Base-by-base conservation (phyloP, 2,329 filamentous ascomycete genomes). In the Aspergillus transmontanensis region DNA sequence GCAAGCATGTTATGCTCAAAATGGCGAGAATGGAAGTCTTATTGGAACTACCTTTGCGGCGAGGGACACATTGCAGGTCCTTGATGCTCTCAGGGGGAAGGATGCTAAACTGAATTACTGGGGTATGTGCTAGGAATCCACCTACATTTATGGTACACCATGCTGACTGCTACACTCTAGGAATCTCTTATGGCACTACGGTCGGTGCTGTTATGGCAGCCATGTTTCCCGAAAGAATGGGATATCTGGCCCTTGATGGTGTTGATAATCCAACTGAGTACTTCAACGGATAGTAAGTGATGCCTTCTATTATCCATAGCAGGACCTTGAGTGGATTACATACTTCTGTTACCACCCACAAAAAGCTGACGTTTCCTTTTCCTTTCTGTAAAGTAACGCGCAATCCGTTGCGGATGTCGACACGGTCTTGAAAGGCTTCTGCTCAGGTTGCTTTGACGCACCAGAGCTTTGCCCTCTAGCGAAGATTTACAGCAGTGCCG, bases 211-310 rank as follows among this genome's bases (percentile, higher is more conserved):
- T 61, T 2, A 41, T 63, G 7, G 57, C 60, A 21, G 63, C 63
- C 19, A 65, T 65, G 63, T 65, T 65, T 58, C 60, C 63, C 14
- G 63, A 65, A 3, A 41, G 63, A 6, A 41, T 65, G 30, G 60
- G 59, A n/a, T 53, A 51, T 54, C 36, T 65, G 21, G 51, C 61
- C 21, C 41, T 65, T 12, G 63, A 65, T 23, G 60, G 57, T 3
- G 57, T 65, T 14, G 60, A 65, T 26, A 65, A 65, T 54, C 45
- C 53, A 2, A 19, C 57, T 19, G 61, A 63, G 19, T 63, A 63
- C 26, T 55, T 60, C n/a, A 54, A 60, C 53, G 61, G 53, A 36
- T 46, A 32, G 61, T 63, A 63, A 41, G 61, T 51, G 26, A 6
- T 28, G 2, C 48, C 12, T n/a, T 51, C 9, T 16, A 3, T 16